Conservation (phyloP, 192 early-diverging fungal species). For the Obelidium mucronatum region DNA sequence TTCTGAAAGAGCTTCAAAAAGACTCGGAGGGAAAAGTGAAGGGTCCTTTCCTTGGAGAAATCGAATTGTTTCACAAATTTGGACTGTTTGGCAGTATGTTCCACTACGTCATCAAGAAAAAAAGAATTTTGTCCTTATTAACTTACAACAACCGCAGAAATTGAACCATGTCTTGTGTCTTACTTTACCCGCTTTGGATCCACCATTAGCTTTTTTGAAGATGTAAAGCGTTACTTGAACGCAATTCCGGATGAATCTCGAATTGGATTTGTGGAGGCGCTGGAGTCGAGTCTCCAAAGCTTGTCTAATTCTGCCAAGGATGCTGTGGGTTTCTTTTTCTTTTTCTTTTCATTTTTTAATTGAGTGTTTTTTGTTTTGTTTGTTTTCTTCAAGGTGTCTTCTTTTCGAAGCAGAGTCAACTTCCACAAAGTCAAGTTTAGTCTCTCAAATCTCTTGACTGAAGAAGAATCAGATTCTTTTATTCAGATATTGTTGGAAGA, state of each 20-base stretch:
- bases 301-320: background rate
- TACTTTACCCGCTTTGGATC: constrained; percentile 73
- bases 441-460: background rate
- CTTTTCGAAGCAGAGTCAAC: constrained; percentile 31
- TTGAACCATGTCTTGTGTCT: constrained; percentile 45
- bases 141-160: background rate
- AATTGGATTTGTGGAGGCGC: background rate
- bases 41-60: constrained; percentile 75
- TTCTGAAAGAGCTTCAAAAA: constrained; percentile 11
- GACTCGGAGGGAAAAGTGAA: constrained; percentile 51
- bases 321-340: background rate
- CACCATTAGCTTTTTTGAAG: constrained; percentile 77
- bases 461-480: constrained; percentile 13
- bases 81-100: constrained; percentile 21
- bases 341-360: background rate
- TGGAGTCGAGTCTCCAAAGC: background rate
- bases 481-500: constrained; percentile 46
- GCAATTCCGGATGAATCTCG: constrained; percentile 1
- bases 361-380: too few relatives aligned
- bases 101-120: background rate
- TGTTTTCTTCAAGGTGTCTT: constrained; percentile 20
- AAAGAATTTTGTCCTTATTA: background rate
- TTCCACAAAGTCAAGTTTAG: constrained; percentile 20
- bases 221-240: constrained; percentile 66
- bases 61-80: constrained; percentile 58